Conservation (phyloP, 2,329 filamentous ascomycete genomes). For the Chaetomiaceae sp. region DNA sequence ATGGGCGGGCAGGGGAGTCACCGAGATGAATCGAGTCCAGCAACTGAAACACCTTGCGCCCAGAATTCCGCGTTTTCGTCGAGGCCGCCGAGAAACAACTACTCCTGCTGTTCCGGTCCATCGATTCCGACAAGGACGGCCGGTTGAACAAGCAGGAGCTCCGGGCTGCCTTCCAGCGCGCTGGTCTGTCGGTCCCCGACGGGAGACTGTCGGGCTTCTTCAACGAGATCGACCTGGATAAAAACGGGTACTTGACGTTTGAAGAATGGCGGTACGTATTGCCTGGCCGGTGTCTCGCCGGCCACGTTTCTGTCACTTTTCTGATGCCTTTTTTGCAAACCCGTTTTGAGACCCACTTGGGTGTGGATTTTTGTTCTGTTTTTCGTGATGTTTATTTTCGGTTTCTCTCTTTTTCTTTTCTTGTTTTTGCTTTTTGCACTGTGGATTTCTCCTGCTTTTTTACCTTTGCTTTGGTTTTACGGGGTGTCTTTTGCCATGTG, state of each 20-base stretch:
- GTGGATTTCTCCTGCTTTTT: no score
- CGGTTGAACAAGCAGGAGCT: slow-evolving; percentile 85
- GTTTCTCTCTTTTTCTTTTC: neutral
- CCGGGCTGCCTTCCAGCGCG: slow-evolving; percentile 67
- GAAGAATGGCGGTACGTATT: slow-evolving; percentile 87
- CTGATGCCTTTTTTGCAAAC: neutral
- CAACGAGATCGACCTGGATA: slow-evolving; percentile 79
- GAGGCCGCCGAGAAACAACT: slow-evolving; percentile 82
- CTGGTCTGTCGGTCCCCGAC: slow-evolving; percentile 73
- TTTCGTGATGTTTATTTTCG: slow-evolving; percentile 1
- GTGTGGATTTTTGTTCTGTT: slow-evolving; percentile 9
- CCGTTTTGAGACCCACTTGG: slow-evolving; percentile 2
- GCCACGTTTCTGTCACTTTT: slow-evolving; percentile 6
- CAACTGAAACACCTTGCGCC: slow-evolving; percentile 17
- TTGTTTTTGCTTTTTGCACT: neutral
- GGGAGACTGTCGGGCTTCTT: slow-evolving; percentile 83
- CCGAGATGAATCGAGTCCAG: neutral
- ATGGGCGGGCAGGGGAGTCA: neutral
- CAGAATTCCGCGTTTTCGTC: slow-evolving; percentile 88
- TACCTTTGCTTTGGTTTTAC: no score
- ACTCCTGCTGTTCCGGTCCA: slow-evolving; percentile 73
- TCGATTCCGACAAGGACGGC: slow-evolving; percentile 81
- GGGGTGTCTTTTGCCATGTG: no score
- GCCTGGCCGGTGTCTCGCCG: slow-evolving; percentile 15
- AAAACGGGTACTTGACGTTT: slow-evolving; percentile 83